phyloP scores from a whole-genome alignment of 2,329 filamentous ascomycete genomes.

The Aspergillus phoenicis region DNA sequence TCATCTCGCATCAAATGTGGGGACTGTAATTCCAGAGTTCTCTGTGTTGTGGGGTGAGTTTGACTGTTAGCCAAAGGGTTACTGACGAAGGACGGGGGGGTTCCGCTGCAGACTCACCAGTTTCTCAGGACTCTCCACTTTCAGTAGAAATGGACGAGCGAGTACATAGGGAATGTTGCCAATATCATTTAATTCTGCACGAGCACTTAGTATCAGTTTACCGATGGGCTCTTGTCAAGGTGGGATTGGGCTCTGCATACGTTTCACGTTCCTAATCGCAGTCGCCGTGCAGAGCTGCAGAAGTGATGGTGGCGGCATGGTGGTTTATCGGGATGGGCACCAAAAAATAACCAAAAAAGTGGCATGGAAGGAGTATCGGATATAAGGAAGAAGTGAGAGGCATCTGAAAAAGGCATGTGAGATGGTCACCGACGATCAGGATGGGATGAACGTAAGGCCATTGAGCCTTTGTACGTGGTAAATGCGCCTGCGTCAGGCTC shows the following conservation, averaged over 20 bases:
- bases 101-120: slow-evolving; percentile 54
- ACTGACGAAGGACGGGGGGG: neutral
- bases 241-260: slow-evolving; percentile 26
- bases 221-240: neutral
- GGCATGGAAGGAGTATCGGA: slow-evolving; percentile 17
- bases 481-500: slow-evolving; percentile 9
- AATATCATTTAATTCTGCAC: slow-evolving; percentile 64
- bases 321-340: slow-evolving; percentile 16
- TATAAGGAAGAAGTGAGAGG: slow-evolving; percentile 12
- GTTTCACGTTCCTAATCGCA: slow-evolving; percentile 42
- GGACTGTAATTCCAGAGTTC: slow-evolving; percentile 70
- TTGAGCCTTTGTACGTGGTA: slow-evolving; percentile 10
- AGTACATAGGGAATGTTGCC: slow-evolving; percentile 70
- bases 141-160: slow-evolving; percentile 68
- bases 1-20: slow-evolving; percentile 74
- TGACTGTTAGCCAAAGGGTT: slow-evolving; percentile 9
- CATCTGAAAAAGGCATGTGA: slow-evolving; percentile 12
- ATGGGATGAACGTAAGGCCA: slow-evolving; percentile 5
- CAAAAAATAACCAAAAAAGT: slow-evolving; percentile 24
- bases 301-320: slow-evolving; percentile 40
- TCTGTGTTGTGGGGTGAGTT: slow-evolving; percentile 30
- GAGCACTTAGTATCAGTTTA: slow-evolving; percentile 1
- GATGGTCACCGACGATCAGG: neutral
- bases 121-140: slow-evolving; percentile 72
- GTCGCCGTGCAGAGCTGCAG: slow-evolving; percentile 38